Base-by-base conservation (phyloP, 2,329 filamentous ascomycete genomes). In the Fusarium guadeloupense region DNA sequence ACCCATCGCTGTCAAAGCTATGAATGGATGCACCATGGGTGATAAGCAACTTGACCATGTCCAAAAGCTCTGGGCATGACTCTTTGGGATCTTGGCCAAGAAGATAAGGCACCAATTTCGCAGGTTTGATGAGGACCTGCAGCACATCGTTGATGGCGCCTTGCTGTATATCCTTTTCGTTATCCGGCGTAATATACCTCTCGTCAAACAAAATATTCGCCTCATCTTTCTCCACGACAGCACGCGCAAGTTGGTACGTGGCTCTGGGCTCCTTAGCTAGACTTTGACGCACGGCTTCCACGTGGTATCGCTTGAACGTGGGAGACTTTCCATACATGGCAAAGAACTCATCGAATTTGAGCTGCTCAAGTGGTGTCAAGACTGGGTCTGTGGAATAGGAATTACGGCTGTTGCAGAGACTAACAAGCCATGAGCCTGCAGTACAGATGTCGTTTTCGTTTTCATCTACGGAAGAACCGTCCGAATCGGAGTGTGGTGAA, bases 321-420 rank as follows among this genome's bases (percentile, higher is more conserved):
- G 37, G 10, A 3, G 58, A 59, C 12, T 6, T 4, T 1, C 52
- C 7, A 7, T 62, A 3, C 1, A 53, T 10, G 4, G 0, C 5
- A 13, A 62, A 59, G 28, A 62, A 62, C 16, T 62, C 58, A 6
- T 62, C 37, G 7, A 62, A 30, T 6, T 62, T 62, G 3, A 57
- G 12, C 1, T 28, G 38, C 14, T 61, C 58, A 3, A 61, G 58
- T 0, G n/a, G 10, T 14, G 58, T 58, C 6, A 61, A 31, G 0
- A 45, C 4, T 6, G 45, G 23, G 2, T 57, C 56, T n/a, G 17
- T 42, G 9, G 44, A 4, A 9, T 8, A 4, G 3, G 35, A 26
- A 1, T 17, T 16, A 0, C 31, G 4, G 0, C 10, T n/a, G 4
- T 39, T 55, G 19, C 45, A 62, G 4, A 61, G 28, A 20, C 12